phyloP scores from a whole-genome alignment of 2,329 filamentous ascomycete species.

The Epichloe baconii region DNA sequence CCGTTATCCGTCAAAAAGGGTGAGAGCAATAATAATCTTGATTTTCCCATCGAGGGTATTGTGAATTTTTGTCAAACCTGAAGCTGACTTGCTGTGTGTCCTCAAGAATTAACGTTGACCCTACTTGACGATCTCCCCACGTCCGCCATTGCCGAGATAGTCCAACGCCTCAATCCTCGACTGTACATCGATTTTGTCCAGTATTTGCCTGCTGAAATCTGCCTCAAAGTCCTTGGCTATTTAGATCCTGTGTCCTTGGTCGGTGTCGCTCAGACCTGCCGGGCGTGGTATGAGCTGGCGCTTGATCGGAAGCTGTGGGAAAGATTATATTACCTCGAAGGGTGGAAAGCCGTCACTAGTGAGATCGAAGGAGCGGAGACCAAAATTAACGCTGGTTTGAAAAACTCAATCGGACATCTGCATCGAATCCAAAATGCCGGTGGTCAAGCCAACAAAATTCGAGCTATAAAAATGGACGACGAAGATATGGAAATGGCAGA shows the following conservation, averaged over 20 bases:
- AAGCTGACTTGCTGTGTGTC: slow-evolving; percentile 5
- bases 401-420: slow-evolving; percentile 25
- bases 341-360: slow-evolving; percentile 60
- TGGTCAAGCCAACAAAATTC: slow-evolving; percentile 41
- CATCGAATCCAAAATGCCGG: slow-evolving; percentile 33
- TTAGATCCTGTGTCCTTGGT: slow-evolving; percentile 72
- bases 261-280: slow-evolving; percentile 64
- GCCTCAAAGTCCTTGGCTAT: slow-evolving; percentile 76
- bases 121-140: slow-evolving; percentile 70
- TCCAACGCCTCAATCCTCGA: slow-evolving; percentile 65
- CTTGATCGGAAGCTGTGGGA: slow-evolving; percentile 82
- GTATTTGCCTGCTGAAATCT: slow-evolving; percentile 80
- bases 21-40: slow-evolving; percentile 11
- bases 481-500: slow-evolving; percentile 38
- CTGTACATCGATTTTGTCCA: slow-evolving; percentile 87
- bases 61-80: background rate
- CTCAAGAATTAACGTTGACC: slow-evolving; percentile 63
- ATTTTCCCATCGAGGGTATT: slow-evolving; percentile 19
- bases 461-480: slow-evolving; percentile 36
- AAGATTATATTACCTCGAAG: slow-evolving; percentile 67
- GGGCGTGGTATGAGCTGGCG: slow-evolving; percentile 68
- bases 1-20: slow-evolving; percentile 32
- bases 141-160: slow-evolving; percentile 65
- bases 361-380: slow-evolving; percentile 58
- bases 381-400: slow-evolving; percentile 33